These are phyloP conservation scores for Aspergillus quadricinctus DNA, from an alignment of 2,329 filamentous ascomycete genomes.

Conservation along the genomic window DNA sequence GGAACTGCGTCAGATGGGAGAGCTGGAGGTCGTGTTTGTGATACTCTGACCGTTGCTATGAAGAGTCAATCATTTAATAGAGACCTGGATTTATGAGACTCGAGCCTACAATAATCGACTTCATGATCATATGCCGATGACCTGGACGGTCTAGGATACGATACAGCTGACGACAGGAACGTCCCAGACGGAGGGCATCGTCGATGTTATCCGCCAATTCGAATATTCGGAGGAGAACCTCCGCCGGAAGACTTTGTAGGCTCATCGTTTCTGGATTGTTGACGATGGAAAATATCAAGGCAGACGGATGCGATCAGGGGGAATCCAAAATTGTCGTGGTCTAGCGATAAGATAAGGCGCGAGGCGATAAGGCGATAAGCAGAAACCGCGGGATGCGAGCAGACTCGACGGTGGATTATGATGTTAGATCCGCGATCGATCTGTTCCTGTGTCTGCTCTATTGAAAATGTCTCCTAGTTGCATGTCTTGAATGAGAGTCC, in stretches of 20 bases:
- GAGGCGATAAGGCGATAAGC: too few species aligned
- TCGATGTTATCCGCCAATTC: background rate
- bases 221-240: background rate
- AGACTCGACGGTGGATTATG: too few species aligned
- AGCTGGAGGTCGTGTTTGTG: background rate
- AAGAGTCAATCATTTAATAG: background rate
- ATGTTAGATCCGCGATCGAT: too few species aligned
- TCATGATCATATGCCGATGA: background rate
- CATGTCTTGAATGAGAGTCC: too few species aligned
- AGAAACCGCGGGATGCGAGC: too few species aligned
- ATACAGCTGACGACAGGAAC: background rate
- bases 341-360: too few species aligned
- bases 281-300: too few species aligned
- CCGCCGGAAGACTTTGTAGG: background rate
- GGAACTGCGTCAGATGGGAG: background rate
- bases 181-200: background rate
- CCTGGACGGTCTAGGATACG: background rate
- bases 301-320: too few species aligned
- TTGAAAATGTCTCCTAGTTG: too few species aligned
- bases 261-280: too few species aligned
- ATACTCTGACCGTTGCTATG: background rate
- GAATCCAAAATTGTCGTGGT: too few species aligned
- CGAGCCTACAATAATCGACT: background rate
- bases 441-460: too few species aligned
- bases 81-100: background rate